Evolutionary conservation across 2,329 filamentous ascomycete species (phyloP), one percentile per base, ranked within the genome.

Genomic region (Hysterium pulicare): DNA sequence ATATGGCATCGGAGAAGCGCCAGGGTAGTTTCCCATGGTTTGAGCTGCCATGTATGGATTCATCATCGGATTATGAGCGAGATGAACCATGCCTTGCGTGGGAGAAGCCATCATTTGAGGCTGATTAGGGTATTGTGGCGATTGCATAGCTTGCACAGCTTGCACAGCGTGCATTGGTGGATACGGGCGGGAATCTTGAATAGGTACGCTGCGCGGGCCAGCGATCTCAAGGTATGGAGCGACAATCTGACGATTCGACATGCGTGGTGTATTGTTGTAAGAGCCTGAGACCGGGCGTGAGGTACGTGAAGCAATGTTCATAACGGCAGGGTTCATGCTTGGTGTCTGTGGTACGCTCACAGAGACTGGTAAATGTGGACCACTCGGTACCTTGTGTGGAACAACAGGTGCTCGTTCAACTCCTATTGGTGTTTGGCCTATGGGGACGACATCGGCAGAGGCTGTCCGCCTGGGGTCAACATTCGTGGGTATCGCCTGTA

Each of bases 161-260:
- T n/a, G n/a, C 7, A 13, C 24, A 13, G 24, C 13, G 8, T 28
- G 24, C 24, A 28, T 28, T 28, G 24, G 24, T 28, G 7, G 24
- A 13, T 13, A 13, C 8, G 13, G 8, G 24, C 24, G 24, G 24
- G 24, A 28, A 13, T 28, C 24, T 8, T 28, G 7, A 13, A 8
- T 8, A 28, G 24, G 33, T 16, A 17, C 15, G n/a, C n/a, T n/a
- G 9, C 16, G 21, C 15, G 40, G 40, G 10, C 21, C 40, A 10
- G 51, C 46, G 35, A 59, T 61, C 44, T 61, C 59, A 10, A 38
- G 33, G 41, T 51, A 57, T 17, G 44, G 45, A 32, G 38, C 34
- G 32, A 32, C 16, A n/a, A 40, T 23, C 21, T 33, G 21, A 20
- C 33, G 33, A 17, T 9, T 17, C 16, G 34, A 21, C 26, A 20